A percentile compares a stretch with the other conserved stretches of the same genome.
These are phyloP conservation scores for Myxozyma neglecta DNA, from an alignment of 805 yeast genomes.

Conservation along the genomic window DNA sequence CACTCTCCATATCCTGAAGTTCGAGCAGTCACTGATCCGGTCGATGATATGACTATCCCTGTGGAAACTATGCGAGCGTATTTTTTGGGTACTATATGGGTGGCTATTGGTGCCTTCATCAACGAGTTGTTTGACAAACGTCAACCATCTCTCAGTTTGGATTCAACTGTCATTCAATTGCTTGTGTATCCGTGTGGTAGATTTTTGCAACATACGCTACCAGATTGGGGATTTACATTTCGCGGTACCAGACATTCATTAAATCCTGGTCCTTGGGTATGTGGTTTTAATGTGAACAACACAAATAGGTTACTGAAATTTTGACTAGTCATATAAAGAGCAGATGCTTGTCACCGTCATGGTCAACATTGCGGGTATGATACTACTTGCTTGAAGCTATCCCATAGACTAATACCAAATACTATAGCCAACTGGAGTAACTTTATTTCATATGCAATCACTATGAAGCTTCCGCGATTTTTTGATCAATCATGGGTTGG, in stretches of 20 bases:
- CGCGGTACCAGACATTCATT: slow-evolving; percentile 44
- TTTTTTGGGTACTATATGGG: slow-evolving; percentile 54
- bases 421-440: slow-evolving; percentile 12
- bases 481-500: slow-evolving; percentile 36
- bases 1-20: slow-evolving; percentile 61
- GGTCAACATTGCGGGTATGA: neutral
- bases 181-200: slow-evolving; percentile 61
- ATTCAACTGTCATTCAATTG: slow-evolving; percentile 65
- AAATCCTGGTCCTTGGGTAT: slow-evolving; percentile 64
- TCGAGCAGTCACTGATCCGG: slow-evolving; percentile 61
- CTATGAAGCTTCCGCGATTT: slow-evolving; percentile 48
- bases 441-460: slow-evolving; percentile 13
- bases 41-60: slow-evolving; percentile 46
- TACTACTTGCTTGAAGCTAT: neutral
- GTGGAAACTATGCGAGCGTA: slow-evolving; percentile 20
- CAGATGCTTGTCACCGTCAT: slow-evolving; percentile 57
- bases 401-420: neutral
- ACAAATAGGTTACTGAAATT: neutral
- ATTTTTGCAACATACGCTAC: slow-evolving; percentile 25
- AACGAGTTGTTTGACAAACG: slow-evolving; percentile 62
- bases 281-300: slow-evolving; percentile 6
- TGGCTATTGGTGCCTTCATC: slow-evolving; percentile 57
- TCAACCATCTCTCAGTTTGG: slow-evolving; percentile 56
- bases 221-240: slow-evolving; percentile 24
- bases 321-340: neutral